Base-by-base conservation (phyloP, 345 rosid genomes). In the Hevea brasiliensis region DNA sequence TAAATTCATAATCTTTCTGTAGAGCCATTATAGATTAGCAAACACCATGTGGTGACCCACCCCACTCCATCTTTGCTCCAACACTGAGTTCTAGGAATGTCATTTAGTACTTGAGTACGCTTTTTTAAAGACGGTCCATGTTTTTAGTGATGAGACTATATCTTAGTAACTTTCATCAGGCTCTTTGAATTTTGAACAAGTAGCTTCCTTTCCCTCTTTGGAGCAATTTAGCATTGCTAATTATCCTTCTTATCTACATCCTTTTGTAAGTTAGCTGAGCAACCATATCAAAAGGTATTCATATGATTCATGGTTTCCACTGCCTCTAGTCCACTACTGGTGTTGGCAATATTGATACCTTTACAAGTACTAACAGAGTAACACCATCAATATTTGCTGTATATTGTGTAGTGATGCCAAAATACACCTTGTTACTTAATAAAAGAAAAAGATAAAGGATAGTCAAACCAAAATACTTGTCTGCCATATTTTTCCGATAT, bases 1-100 rank as follows among this genome's bases (percentile, higher is more conserved):
- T 65, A 45, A 47, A 1, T n/a, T n/a, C n/a, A n/a, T n/a, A n/a
- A n/a, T 72, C 32, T 70, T 74, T 59, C 18, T 72, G 44, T 70
- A 41, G 26, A 65, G 65, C 51, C 53, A 40, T 74, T 41, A 21
- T 15, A 42, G n/a, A 67, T 61, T 29, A 41, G 58, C 68, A 35
- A 68, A 70, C 24, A 50, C 61, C 47, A 47, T 42, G 35, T 20
- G 53, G 29, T 27, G 48, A 67, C 35, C 70, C 74, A 63, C 35
- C 70, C 74, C 63, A 61, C 61, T 45, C 70, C 20, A 53, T 51
- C n/a, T 72, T 60, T 42, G 55, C n/a, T 51, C 69, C 35, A 27
- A 60, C 55, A 29, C 12, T 58, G 61, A 55, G 54, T 56, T 45
- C 57, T 24, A 44, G 74, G 37, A 54, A 54, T 50, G 62, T 59